These are phyloP conservation scores for Colletotrichum sp. DNA, from an alignment of 2,329 filamentous ascomycete genomes.

Conservation along the genomic window DNA sequence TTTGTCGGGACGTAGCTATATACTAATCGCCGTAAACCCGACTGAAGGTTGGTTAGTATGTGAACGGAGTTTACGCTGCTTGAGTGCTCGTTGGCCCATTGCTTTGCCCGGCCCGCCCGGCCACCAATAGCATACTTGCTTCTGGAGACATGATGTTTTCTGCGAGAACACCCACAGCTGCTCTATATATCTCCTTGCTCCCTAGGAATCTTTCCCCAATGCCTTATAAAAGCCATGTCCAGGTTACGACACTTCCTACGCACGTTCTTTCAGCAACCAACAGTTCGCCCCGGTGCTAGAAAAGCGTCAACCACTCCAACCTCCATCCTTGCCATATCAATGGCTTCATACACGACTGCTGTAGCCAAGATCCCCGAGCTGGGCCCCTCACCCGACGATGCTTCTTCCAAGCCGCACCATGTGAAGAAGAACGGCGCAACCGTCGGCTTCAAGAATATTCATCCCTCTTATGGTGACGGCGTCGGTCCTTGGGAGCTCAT, in stretches of 20 bases:
- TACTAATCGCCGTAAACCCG: background rate
- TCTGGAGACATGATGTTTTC: background rate
- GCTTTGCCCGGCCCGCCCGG: background rate
- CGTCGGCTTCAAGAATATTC: conserved; percentile 54
- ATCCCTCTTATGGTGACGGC: conserved; percentile 46
- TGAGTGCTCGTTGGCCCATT: background rate
- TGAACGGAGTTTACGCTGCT: background rate
- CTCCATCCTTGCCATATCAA: conserved; percentile 19
- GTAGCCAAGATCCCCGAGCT: conserved; percentile 40
- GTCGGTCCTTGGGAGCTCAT: conserved; percentile 27
- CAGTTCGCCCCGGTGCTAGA: background rate
- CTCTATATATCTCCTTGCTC: background rate
- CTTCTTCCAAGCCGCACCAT: conserved; percentile 53
- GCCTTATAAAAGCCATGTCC: background rate
- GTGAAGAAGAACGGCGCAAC: conserved; percentile 43
- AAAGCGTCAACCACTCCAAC: conserved; percentile 10
- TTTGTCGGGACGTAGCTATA: background rate
- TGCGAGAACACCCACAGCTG: background rate
- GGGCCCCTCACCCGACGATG: conserved; percentile 43
- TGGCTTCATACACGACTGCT: conserved; percentile 25
- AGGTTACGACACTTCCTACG: conserved; percentile 10
- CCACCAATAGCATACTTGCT: background rate
- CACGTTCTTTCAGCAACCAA: background rate
- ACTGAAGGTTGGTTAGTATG: background rate
- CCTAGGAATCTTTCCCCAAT: background rate